These are phyloP conservation scores for Blastobotrys petasosporus DNA, from an alignment of 1,139 yeast species.

Conservation along the genomic window DNA sequence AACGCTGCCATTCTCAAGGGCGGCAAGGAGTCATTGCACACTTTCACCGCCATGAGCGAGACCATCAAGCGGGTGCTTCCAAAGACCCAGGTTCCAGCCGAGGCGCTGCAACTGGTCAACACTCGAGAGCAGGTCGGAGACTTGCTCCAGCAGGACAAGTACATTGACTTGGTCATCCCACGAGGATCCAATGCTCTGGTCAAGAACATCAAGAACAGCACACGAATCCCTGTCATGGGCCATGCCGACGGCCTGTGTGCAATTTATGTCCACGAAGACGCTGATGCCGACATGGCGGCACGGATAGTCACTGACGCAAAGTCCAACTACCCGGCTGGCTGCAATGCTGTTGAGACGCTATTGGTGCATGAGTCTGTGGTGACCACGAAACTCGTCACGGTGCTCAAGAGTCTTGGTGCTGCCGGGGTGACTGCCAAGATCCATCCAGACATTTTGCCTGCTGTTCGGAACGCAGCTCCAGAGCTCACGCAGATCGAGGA, in stretches of 20 bases:
- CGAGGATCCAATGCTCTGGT: constrained; percentile 94
- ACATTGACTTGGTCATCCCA: constrained; percentile 93
- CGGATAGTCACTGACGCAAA: constrained; percentile 77
- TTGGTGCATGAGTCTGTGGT: constrained; percentile 51
- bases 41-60: constrained; percentile 76
- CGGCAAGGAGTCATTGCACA: constrained; percentile 84
- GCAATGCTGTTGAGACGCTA: constrained; percentile 91
- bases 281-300: constrained; percentile 70
- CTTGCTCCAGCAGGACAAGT: constrained; percentile 74
- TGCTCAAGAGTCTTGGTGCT: constrained; percentile 45
- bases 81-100: constrained; percentile 57
- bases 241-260: constrained; percentile 99
- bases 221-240: constrained; percentile 94
- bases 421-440: constrained; percentile 73
- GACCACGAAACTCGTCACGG: constrained; percentile 30
- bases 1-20: constrained; percentile 91
- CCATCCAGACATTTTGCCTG: constrained; percentile 45
- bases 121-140: constrained; percentile 88
- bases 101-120: constrained; percentile 79
- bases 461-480: constrained; percentile 20
- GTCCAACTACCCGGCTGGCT: constrained; percentile 96
- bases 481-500: constrained; percentile 22
- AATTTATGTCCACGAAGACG: constrained; percentile 69
- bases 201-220: constrained; percentile 70
- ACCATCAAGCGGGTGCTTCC: constrained; percentile 59